Percentiles rank a stretch among this genome's conserved stretches.
phyloP scores from a whole-genome alignment of 345 rosid species.

The Eucalyptus marginata region DNA sequence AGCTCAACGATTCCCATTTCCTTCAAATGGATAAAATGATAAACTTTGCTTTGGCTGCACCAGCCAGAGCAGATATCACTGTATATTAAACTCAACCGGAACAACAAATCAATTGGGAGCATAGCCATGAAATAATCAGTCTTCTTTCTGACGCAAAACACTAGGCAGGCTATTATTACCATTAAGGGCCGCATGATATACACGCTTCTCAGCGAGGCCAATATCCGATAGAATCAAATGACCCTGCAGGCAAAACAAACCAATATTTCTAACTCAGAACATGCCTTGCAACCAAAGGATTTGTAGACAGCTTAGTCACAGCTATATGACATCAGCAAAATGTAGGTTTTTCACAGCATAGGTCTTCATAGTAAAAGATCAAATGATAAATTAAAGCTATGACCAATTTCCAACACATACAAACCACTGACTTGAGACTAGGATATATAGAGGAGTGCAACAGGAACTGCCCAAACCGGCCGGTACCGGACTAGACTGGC shows the following conservation, averaged over 20 bases:
- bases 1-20: background rate
- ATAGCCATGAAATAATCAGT: slow-evolving; percentile 60
- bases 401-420: background rate
- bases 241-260: slow-evolving; percentile 49
- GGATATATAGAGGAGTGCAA: too few relatives aligned
- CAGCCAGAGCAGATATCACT: background rate
- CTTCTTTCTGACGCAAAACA: slow-evolving; percentile 96
- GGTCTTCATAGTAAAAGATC: background rate
- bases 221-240: slow-evolving; percentile 67
- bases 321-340: background rate
- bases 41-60: background rate
- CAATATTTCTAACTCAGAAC: background rate
- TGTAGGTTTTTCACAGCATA: background rate
- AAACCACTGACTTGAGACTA: background rate
- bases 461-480: too few relatives aligned
- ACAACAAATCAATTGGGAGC: slow-evolving; percentile 30
- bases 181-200: slow-evolving; percentile 94
- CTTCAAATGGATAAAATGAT: background rate
- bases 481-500: too few relatives aligned
- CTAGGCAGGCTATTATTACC: slow-evolving; percentile 97
- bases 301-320: background rate
- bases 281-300: background rate
- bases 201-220: slow-evolving; percentile 92
- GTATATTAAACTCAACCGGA: slow-evolving; percentile 15
- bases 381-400: background rate